Percentiles rank a stretch among this genome's conserved stretches.
These are phyloP conservation scores for Grigorovia jiainica DNA, from an alignment of 805 yeast genomes.

Conservation along the genomic window DNA sequence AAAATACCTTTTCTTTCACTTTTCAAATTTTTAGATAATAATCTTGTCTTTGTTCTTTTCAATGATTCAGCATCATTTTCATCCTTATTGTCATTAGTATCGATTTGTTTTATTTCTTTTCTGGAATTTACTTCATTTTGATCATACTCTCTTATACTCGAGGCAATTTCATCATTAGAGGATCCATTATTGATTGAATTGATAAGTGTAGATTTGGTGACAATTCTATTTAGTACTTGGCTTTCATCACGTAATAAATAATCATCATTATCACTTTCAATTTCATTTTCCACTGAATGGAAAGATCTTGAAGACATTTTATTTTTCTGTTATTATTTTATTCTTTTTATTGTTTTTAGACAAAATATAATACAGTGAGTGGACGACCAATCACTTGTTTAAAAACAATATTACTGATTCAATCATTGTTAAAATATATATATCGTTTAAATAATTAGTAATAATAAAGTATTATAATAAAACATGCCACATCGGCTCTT, in stretches of 20 bases:
- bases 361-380: no score
- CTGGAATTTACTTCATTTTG: background rate
- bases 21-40: conserved; percentile 8
- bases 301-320: background rate
- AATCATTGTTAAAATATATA: background rate
- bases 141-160: background rate
- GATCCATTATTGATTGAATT: no score
- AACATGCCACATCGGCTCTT: no score
- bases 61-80: background rate
- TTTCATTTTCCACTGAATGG: background rate
- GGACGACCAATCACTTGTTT: no score
- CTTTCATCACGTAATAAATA: background rate
- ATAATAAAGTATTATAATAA: background rate
- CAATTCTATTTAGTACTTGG: background rate
- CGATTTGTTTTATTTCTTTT: background rate
- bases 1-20: conserved; percentile 5
- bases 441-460: background rate
- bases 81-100: background rate
- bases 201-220: no score
- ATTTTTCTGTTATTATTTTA: background rate
- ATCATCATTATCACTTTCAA: background rate
- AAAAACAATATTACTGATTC: background rate
- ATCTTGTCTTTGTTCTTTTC: conserved; percentile 1
- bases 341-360: no score
- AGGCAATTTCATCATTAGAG: no score